Base-by-base conservation (phyloP, 345 rosid genomes). In the Gynandropsis gynandra region DNA sequence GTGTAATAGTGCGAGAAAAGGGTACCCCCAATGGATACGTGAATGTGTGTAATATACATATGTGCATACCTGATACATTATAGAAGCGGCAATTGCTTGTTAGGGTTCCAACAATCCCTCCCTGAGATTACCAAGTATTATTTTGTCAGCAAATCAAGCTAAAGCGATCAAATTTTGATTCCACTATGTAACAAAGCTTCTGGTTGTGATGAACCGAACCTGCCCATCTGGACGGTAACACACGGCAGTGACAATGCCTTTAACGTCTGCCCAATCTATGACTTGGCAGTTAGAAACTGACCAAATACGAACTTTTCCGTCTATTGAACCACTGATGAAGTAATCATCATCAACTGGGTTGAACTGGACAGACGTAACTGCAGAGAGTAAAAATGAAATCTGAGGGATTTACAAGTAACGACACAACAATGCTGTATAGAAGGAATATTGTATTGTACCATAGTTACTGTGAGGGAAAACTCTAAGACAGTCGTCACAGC, bases 251-350 rank as follows among this genome's bases (percentile, higher is more conserved):
- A 87, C 85, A 21, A 87, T 74, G 46, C 76, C 87, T 65, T 81
- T 70, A 41, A 64, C 54, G 47, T 83, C 89, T 1, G 75, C 77
- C 96, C 96, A 87, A 40, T 87, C 96, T 51, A 80, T 78, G 56
- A 87, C 96, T 46, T 79, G 81, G 72, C 79, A 71, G 17, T 65
- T 58, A 60, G 76, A 61, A 63, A 72, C 54, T 37, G 76, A 76
- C 96, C 96, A 87, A 24, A 84, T 81, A 32, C 96, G 87, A 52
- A 87, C 74, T 76, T 81, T 87, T 38, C 94, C 94, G 46, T 87
- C 96, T 60, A 87, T 78, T 7, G 96, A 87, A 42, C 96, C 94
- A 24, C 80, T 87, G 61, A 84, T 73, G 78, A 87, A 87, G 74
- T 69, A 64, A 55, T 75, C 71, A 56, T 80, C 80, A 66, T 87